phyloP scores from a whole-genome alignment of 2,329 filamentous ascomycete genomes.

The Fusarium palustre region DNA sequence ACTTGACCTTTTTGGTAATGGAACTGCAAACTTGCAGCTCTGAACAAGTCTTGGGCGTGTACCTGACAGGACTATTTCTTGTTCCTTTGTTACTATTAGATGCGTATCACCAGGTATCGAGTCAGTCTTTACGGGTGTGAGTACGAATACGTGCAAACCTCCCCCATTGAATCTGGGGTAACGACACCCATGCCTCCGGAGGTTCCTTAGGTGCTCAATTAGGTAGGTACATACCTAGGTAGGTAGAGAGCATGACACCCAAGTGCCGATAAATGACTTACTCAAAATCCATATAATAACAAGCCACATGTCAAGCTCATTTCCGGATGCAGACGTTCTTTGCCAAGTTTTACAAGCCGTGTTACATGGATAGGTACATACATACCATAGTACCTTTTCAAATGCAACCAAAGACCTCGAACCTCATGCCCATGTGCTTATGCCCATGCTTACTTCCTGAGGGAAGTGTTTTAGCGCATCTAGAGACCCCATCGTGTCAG shows the following conservation, averaged over 20 bases:
- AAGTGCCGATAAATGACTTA: background rate
- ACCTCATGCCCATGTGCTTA: background rate
- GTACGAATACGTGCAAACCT: constrained; percentile 31
- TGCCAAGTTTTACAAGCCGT: constrained; percentile 3
- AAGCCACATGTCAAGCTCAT: background rate
- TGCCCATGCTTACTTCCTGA: background rate
- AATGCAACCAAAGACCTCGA: background rate
- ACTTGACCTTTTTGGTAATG: constrained; percentile 2
- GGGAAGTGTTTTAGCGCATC: constrained; percentile 28
- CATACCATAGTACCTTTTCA: background rate
- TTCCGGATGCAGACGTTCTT: background rate
- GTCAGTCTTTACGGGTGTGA: background rate
- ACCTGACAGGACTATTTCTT: background rate
- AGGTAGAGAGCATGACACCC: background rate
- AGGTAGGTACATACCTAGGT: too few species aligned
- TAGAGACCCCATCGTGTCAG: constrained; percentile 2
- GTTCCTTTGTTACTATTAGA: background rate
- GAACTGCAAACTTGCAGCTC: constrained; percentile 2
- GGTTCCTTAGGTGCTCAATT: background rate
- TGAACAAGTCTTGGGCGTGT: background rate
- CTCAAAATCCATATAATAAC: background rate
- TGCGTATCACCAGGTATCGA: background rate
- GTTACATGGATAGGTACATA: background rate
- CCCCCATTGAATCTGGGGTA: constrained; percentile 1
- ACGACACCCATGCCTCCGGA: background rate